Evolutionary conservation across 371 early-diverging fungal genomes (phyloP).

Genomic region (Mucor mucedo): DNA sequence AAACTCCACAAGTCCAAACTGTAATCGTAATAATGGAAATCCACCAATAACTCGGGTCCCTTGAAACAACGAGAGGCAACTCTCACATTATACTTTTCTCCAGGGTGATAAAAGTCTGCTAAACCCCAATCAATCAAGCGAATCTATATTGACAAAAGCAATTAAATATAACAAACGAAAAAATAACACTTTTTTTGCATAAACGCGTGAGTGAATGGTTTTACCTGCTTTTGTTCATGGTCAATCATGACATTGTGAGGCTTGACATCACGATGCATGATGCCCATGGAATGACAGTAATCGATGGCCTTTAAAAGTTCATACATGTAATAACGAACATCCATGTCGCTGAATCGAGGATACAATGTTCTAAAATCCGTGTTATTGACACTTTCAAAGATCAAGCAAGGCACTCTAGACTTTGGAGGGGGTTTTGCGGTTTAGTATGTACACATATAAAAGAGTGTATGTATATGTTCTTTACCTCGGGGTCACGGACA

Average conservation of each 20-base stretch:
- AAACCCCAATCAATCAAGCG: conserved; percentile 99
- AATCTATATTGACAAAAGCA: conserved; percentile 63
- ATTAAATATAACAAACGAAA: not conserved
- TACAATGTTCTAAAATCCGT: conserved; percentile 79
- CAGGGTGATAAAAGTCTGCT: conserved; percentile 99
- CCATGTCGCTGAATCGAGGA: conserved; percentile 86
- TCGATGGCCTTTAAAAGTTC: conserved; percentile 97
- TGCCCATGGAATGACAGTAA: conserved; percentile 97
- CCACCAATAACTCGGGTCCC: conserved; percentile 99
- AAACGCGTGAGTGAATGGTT: not conserved
- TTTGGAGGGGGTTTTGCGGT: conserved; percentile 3
- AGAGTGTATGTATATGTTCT: not conserved
- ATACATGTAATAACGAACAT: conserved; percentile 95
- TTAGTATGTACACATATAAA: conserved; percentile 7
- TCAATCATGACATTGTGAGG: conserved; percentile 99
- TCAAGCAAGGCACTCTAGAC: conserved; percentile 94
- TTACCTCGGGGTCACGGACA: conserved; percentile 93
- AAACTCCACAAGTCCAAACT: conserved; percentile 99
- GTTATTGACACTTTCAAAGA: conserved; percentile 96
- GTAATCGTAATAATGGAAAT: conserved; percentile 98
- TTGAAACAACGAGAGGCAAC: conserved; percentile 99
- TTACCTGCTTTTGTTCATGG: conserved; percentile 86
- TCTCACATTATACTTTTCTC: conserved; percentile 96
- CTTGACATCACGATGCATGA: conserved; percentile 99
- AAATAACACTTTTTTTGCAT: too few species aligned